Evolutionary conservation across 2,329 filamentous ascomycete species (phyloP).

Genomic region (Phaeoacremonium minimum): DNA sequence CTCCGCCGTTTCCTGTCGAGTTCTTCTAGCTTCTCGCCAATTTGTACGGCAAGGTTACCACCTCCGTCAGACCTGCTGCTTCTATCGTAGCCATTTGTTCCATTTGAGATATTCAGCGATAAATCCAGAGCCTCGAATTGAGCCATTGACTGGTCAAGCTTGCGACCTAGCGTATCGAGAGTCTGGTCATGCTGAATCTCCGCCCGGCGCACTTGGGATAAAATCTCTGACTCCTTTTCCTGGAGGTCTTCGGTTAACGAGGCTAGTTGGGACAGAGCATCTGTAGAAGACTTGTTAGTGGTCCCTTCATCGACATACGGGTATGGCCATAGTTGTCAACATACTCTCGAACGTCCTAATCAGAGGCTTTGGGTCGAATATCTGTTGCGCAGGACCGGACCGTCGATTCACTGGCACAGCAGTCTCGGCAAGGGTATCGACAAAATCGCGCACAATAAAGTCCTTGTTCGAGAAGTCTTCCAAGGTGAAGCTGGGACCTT

Average conservation of each 20-base stretch:
- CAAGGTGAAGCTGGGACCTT: slow-evolving; percentile 77
- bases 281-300: no score
- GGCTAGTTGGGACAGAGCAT: slow-evolving; percentile 63
- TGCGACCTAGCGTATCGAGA: slow-evolving; percentile 78
- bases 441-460: slow-evolving; percentile 97
- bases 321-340: no score
- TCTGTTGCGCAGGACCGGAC: slow-evolving; percentile 60
- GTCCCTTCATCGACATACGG: slow-evolving; percentile 9
- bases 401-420: slow-evolving; percentile 76
- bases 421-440: slow-evolving; percentile 85
- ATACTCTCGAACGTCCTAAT: slow-evolving; percentile 89
- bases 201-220: slow-evolving; percentile 83
- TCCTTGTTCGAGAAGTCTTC: slow-evolving; percentile 87
- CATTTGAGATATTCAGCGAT: slow-evolving; percentile 63
- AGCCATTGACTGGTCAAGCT: slow-evolving; percentile 87
- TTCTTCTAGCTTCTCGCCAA: slow-evolving; percentile 90
- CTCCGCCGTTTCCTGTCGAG: slow-evolving; percentile 86
- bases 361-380: slow-evolving; percentile 92
- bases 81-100: slow-evolving; percentile 35
- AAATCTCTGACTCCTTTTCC: slow-evolving; percentile 83
- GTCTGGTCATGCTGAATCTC: slow-evolving; percentile 92
- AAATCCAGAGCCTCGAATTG: slow-evolving; percentile 88
- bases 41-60: slow-evolving; percentile 89
- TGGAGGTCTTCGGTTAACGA: slow-evolving; percentile 79
- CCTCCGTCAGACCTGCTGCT: slow-evolving; percentile 52